Evolutionary conservation across 495 filamentous ascomycete genomes (phyloP), one percentile per base, ranked within the genome.

Genomic region (Tuber microsphaerosporum): DNA sequence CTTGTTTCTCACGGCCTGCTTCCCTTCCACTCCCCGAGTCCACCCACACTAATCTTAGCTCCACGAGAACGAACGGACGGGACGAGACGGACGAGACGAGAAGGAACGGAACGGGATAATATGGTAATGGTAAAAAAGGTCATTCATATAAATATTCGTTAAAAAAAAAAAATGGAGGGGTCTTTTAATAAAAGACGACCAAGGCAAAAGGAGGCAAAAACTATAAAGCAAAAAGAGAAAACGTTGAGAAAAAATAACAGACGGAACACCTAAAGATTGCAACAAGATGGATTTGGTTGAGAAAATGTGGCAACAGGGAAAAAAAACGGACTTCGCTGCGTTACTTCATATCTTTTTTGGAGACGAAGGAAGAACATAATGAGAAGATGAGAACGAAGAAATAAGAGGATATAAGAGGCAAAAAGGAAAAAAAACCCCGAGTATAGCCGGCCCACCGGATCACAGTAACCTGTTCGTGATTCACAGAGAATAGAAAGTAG

Each of bases 261-360:
- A 79, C 70, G 75, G 56, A 75, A 37, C 46, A 79, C 73, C 77
- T 75, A 73, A 78, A 70, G 75, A 80, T 80, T 76, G 73, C 56
- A 65, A 65, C 56, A 65, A 65, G 56, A 65, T 31, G 26, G 56
- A 65, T 22, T 65, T 65, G 56, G 56, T 26, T 65, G n/a, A 65
- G 31, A 39, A 73, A 31, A 73, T 56, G 22, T 31, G 72, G 31
- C 45, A 56, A 73, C 2, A 73, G 31, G 78, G 51, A 79, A 81
- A 56, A 56, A 81, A 81, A 74, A 80, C 79, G 71, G 68, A 80
- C 45, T 77, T 81, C 79, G 79, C 79, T 81, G 79, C 79, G 79
- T 81, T 79, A 81, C 79, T 81, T 81, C 79, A 80, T 81, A 77
- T 79, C 77, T 80, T 80, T 80, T 78, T 78, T 76, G 79, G 74